These are phyloP conservation scores for Gossypium sturtianum DNA, from an alignment of 345 rosid species.

Conservation along the genomic window DNA sequence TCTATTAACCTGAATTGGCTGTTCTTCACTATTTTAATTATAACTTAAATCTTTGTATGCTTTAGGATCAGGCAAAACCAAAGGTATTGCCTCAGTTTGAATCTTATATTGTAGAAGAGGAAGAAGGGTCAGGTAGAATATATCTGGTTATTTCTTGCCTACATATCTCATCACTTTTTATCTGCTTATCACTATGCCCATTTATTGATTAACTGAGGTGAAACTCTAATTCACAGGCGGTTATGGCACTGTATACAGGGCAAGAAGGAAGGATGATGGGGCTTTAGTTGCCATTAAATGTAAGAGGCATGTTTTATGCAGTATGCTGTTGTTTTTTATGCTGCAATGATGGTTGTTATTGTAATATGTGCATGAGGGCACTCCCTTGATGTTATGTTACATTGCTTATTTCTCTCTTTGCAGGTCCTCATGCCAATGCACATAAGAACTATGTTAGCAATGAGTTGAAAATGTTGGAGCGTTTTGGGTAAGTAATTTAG, in stretches of 20 bases:
- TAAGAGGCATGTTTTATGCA: constrained; percentile 27
- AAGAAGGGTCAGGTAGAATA: constrained; percentile 85
- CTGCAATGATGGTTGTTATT: not conserved
- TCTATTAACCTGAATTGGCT: not conserved
- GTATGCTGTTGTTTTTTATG: not conserved
- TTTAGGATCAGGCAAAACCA: constrained; percentile 25
- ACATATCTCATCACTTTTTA: not conserved
- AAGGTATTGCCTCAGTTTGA: constrained; percentile 66
- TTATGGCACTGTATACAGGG: constrained; percentile 86
- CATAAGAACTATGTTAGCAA: constrained; percentile 59
- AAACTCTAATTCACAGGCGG: constrained; percentile 64
- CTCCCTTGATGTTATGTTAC: constrained; percentile 11
- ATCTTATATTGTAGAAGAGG: constrained; percentile 61
- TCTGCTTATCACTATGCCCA: not conserved
- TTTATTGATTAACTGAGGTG: constrained; percentile 9
- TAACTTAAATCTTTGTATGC: not conserved
- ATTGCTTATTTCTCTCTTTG: constrained; percentile 7
- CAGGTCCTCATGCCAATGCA: constrained; percentile 90
- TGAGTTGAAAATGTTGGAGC: constrained; percentile 81
- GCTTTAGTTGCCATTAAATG: constrained; percentile 83
- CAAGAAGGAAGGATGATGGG: constrained; percentile 66
- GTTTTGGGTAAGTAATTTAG: constrained; percentile 65
- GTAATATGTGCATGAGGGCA: not conserved
- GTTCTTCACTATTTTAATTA: not conserved
- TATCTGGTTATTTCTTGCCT: not conserved